Evolutionary conservation across 441 rosid genomes (phyloP).

Genomic region (Populus trichocarpa): DNA sequence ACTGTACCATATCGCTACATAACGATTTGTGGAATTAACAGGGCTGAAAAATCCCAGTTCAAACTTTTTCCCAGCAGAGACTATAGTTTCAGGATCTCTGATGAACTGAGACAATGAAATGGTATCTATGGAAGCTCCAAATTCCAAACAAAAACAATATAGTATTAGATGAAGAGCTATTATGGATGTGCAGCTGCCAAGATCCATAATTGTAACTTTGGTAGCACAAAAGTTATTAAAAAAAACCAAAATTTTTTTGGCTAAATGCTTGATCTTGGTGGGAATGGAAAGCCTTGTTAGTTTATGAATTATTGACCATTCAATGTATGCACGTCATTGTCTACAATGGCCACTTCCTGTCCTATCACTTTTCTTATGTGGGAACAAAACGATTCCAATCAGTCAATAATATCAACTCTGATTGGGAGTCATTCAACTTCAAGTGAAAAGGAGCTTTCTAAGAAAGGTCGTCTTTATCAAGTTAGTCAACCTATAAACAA

Average conservation of each 20-base stretch:
- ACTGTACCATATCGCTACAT: slow-evolving; percentile 37
- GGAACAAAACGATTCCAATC: neutral
- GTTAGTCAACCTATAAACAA: neutral
- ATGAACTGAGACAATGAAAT: slow-evolving; percentile 14
- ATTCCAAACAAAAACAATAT: neutral
- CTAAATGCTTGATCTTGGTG: neutral
- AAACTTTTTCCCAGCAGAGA: neutral
- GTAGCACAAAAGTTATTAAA: neutral
- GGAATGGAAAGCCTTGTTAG: neutral
- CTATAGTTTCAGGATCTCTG: slow-evolving; percentile 9
- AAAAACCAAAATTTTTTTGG: neutral
- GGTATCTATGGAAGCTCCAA: neutral
- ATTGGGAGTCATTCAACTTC: neutral
- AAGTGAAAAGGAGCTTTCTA: neutral
- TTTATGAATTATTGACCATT: no score
- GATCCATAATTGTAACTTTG: neutral
- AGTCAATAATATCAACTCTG: neutral
- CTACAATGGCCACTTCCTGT: no score
- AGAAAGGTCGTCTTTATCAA: neutral
- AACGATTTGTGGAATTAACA: slow-evolving; percentile 6
- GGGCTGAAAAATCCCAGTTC: slow-evolving; percentile 19
- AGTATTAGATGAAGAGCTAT: neutral
- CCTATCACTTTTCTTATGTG: neutral
- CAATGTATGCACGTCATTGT: no score
- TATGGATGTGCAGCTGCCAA: neutral